These are phyloP conservation scores for Biscogniauxia sp. DNA, from an alignment of 2,329 filamentous ascomycete genomes.

Conservation along the genomic window DNA sequence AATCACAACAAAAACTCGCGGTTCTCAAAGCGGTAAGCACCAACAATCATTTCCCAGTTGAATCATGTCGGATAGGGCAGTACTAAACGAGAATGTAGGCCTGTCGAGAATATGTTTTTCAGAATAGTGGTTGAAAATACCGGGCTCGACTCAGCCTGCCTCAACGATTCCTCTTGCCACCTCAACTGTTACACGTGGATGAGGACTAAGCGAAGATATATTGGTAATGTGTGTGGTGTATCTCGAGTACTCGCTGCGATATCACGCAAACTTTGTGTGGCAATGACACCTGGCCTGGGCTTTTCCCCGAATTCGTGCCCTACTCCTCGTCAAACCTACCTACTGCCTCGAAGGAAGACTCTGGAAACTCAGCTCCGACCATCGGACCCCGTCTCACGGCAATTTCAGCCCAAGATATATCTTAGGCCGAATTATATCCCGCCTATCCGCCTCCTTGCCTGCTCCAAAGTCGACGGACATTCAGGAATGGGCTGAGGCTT, in stretches of 20 bases:
- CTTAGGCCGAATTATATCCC: constrained; percentile 13
- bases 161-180: not conserved
- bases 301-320: not conserved
- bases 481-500: constrained; percentile 1
- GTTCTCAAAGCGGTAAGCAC: constrained; percentile 58
- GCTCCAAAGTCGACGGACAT: not conserved
- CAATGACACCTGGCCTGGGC: not conserved
- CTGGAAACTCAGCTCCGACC: not conserved
- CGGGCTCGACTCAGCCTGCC: not conserved
- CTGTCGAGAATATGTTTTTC: constrained; percentile 55
- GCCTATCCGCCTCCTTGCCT: not conserved
- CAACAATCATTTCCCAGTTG: not conserved
- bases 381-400: not conserved
- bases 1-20: constrained; percentile 74
- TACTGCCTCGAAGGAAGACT: not conserved
- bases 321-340: not conserved
- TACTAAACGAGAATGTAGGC: constrained; percentile 37
- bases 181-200: not conserved
- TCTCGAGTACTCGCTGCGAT: not conserved
- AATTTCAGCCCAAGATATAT: constrained; percentile 7
- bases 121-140: constrained; percentile 24
- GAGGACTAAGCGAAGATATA: not conserved
- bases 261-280: not conserved
- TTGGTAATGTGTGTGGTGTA: no score
- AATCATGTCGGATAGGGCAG: not conserved